A percentile compares a stretch with the other conserved stretches of the same genome.
Evolutionary conservation across 2,329 filamentous ascomycete genomes (phyloP).

Genomic region (Aspergillus japonicus): DNA sequence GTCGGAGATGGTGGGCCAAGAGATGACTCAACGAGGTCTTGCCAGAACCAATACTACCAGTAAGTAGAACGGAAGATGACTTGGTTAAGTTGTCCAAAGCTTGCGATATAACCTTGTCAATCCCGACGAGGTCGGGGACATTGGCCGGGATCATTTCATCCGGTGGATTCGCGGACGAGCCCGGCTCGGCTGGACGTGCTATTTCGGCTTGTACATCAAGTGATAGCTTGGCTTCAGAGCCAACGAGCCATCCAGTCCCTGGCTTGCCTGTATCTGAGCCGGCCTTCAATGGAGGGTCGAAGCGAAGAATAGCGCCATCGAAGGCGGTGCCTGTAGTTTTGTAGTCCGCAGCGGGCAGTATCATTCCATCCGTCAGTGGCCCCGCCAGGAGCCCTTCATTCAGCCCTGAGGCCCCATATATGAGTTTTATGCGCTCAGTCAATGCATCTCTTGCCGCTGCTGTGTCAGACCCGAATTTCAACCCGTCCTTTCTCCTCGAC

Average conservation of each 20-base stretch:
- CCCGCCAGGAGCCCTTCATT: slow-evolving; percentile 71
- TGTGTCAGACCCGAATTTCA: slow-evolving; percentile 86
- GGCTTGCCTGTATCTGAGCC: slow-evolving; percentile 33
- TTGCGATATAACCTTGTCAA: slow-evolving; percentile 72
- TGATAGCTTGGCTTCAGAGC: slow-evolving; percentile 69
- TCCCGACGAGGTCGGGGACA: slow-evolving; percentile 71
- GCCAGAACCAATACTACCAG: slow-evolving; percentile 83
- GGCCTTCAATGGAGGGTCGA: slow-evolving; percentile 59
- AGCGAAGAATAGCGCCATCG: slow-evolving; percentile 79
- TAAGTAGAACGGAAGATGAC: slow-evolving; percentile 84
- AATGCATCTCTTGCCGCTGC: slow-evolving; percentile 75
- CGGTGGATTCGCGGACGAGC: slow-evolving; percentile 39
- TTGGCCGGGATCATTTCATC: slow-evolving; percentile 57
- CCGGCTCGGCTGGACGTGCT: slow-evolving; percentile 58
- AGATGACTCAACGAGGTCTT: slow-evolving; percentile 80
- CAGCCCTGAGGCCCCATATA: slow-evolving; percentile 62
- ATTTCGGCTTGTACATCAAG: slow-evolving; percentile 77
- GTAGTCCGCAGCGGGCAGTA: slow-evolving; percentile 64
- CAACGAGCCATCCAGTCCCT: slow-evolving; percentile 66
- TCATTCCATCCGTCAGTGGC: slow-evolving; percentile 83
- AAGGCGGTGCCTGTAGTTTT: slow-evolving; percentile 62
- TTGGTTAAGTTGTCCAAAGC: slow-evolving; percentile 75
- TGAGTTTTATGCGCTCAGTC: slow-evolving; percentile 67
- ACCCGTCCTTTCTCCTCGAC: slow-evolving; percentile 60
- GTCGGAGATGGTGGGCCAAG: slow-evolving; percentile 70